Base-by-base conservation (phyloP, 2,329 filamentous ascomycete species). In the Aspergillus fumigatus region DNA sequence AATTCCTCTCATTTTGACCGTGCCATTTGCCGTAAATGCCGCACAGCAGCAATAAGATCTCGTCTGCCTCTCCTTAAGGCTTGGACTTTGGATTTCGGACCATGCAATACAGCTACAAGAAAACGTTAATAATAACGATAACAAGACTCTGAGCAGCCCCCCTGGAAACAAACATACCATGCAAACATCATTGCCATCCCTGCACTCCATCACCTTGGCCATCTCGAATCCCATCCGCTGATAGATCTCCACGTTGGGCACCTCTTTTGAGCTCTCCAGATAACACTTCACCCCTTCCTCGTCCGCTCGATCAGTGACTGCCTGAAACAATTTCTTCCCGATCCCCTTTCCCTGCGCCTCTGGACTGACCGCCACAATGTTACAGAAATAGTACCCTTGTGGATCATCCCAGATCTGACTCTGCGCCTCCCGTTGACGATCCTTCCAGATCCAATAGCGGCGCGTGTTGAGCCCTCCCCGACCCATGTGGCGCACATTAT, bases 371-470 rank as follows among this genome's bases (percentile, higher is more conserved):
- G 88, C 87, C 69, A 90, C 86, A 57, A 90, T 89, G 65, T 91
- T 91, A 61, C 88, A 86, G 63, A 90, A 90, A 67, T 89, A 90
- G 64, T 90, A 90, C 0, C 88, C 88, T n/a, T 79, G 76, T 0
- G 81, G 78, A 61, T 88, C 86, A 0, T 79, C 83, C 88, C 88
- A 90, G 6, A 89, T 75, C 51, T 83, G 75, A 1, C 74, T 73
- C 59, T 90, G 88, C 1, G 82, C 86, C 52, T 84, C 78, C 0
- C 81, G 79, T 70, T 91, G 88, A 3, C 82, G 79, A n/a, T 78
- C 79, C 66, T 90, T 90, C 87, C 87, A 90, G 65, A 90, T 88
- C 73, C 84, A 88, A 67, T 90, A 90, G 10, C 88, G 81, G 71
- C 83, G 67, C 40, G 84, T 82, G 57, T 82, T 85, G 3, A 91